Conservation (phyloP, 2,329 filamentous ascomycete genomes). For the Keithomyces neogunnii region DNA sequence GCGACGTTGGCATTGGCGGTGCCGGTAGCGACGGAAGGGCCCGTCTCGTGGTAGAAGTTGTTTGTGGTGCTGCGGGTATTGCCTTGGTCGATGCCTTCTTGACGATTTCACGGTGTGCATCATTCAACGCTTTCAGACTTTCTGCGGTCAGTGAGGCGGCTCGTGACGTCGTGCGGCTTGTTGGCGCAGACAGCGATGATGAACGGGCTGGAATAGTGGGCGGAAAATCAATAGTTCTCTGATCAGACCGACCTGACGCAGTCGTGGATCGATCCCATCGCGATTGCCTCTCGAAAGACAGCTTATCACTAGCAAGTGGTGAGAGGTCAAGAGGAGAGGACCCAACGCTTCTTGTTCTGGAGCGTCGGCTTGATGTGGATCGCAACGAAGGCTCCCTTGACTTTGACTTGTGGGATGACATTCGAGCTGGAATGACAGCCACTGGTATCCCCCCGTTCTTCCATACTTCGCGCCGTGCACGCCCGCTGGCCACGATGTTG, state of each 20-base stretch:
- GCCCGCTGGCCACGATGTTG: conserved; percentile 43
- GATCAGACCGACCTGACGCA: conserved; percentile 40
- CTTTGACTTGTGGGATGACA: conserved; percentile 44
- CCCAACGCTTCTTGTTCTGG: conserved; percentile 42
- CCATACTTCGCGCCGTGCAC: conserved; percentile 49
- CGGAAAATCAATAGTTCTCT: conserved; percentile 52
- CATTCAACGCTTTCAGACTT: conserved; percentile 48
- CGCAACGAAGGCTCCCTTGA: conserved; percentile 47
- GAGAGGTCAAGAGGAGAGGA: conserved; percentile 37
- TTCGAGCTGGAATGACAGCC: conserved; percentile 51
- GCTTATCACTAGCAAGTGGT: conserved; percentile 32
- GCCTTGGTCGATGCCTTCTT: not conserved
- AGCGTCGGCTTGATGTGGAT: conserved; percentile 51
- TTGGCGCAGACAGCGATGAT: conserved; percentile 55
- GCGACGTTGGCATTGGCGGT: not conserved
- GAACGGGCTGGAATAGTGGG: conserved; percentile 47
- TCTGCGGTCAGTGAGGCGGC: conserved; percentile 30
- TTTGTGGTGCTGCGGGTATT: not conserved
- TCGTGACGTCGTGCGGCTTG: conserved; percentile 48
- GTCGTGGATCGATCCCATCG: conserved; percentile 35
- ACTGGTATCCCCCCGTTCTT: conserved; percentile 55
- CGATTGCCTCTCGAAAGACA: conserved; percentile 33
- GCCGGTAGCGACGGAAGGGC: not conserved
- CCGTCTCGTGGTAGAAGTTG: no score
- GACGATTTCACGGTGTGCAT: conserved; percentile 15